Conservation (phyloP, 805 yeast species). For the Hanseniaspora occidentalis region DNA sequence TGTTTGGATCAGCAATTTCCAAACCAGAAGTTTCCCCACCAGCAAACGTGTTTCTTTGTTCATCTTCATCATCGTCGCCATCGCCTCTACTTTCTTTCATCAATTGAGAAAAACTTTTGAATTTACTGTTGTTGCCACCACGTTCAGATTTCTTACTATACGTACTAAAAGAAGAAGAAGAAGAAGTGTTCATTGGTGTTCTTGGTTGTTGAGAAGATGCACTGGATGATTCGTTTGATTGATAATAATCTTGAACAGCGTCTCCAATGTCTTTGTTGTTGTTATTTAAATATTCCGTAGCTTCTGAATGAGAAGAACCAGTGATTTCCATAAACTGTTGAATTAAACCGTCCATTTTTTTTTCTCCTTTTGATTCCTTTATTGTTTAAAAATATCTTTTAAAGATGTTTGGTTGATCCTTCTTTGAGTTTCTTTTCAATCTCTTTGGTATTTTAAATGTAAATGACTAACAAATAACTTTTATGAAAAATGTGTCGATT, state of each 20-base stretch:
- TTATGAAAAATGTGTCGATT: too few relatives aligned
- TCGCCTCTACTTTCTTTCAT: constrained; percentile 25
- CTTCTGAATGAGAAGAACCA: neutral
- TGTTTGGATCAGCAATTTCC: constrained; percentile 65
- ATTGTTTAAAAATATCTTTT: too few relatives aligned
- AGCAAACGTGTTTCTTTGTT: constrained; percentile 50
- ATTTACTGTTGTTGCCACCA: constrained; percentile 14
- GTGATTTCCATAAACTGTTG: constrained; percentile 1
- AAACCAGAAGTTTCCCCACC: constrained; percentile 64
- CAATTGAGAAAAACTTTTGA: constrained; percentile 30
- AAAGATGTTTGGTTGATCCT: neutral
- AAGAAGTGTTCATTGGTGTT: too few relatives aligned
- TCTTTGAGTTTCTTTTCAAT: neutral
- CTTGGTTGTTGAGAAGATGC: too few relatives aligned
- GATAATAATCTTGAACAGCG: neutral
- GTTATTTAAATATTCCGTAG: neutral
- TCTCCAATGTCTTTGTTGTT: neutral
- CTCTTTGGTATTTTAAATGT: too few relatives aligned
- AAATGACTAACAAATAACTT: too few relatives aligned
- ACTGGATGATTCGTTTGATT: too few relatives aligned
- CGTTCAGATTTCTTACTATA: too few relatives aligned
- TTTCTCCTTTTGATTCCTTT: too few relatives aligned
- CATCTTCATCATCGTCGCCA: constrained; percentile 39
- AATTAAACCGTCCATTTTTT: neutral
- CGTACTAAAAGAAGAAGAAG: too few relatives aligned